These are phyloP conservation scores for Leccinum pachyderme DNA, from an alignment of 1,284 basidiomycete genomes.

Conservation along the genomic window DNA sequence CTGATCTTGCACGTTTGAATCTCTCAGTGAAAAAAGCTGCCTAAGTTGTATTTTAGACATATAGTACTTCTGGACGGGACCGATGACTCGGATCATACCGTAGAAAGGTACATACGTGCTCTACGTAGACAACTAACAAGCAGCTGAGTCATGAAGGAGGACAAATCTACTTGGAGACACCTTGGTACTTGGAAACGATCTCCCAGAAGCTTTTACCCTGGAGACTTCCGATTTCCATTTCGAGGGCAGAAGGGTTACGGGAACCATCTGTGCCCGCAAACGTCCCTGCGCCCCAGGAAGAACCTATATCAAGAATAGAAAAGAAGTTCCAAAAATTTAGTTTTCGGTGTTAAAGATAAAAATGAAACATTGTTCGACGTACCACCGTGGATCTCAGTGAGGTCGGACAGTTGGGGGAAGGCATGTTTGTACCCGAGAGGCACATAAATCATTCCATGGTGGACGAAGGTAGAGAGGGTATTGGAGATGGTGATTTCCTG, in stretches of 20 bases:
- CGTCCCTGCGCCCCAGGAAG: conserved; percentile 76
- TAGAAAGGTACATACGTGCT: not conserved
- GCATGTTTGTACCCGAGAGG: conserved; percentile 73
- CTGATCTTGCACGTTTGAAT: not conserved
- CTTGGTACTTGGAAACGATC: conserved; percentile 41
- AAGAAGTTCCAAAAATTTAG: not conserved
- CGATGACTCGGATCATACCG: not conserved
- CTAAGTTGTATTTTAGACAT: not conserved
- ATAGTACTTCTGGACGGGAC: not conserved
- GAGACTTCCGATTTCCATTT: conserved; percentile 61
- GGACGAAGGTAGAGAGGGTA: conserved; percentile 70
- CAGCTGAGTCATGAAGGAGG: not conserved
- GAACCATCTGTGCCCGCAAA: conserved; percentile 63
- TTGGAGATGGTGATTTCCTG: conserved; percentile 71
- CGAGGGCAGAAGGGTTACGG: conserved; percentile 59
- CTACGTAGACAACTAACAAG: not conserved
- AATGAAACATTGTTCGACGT: conserved; percentile 25
- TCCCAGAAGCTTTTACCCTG: conserved; percentile 66
- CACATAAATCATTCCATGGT: conserved; percentile 80
- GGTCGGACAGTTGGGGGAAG: conserved; percentile 56
- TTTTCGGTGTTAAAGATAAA: not conserved
- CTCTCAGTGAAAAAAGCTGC: not conserved
- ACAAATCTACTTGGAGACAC: conserved; percentile 13
- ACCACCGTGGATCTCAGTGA: conserved; percentile 72
- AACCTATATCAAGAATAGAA: conserved; percentile 39